These are phyloP conservation scores for Gossypium gossypioides DNA, from an alignment of 441 rosid genomes.

Conservation along the genomic window DNA sequence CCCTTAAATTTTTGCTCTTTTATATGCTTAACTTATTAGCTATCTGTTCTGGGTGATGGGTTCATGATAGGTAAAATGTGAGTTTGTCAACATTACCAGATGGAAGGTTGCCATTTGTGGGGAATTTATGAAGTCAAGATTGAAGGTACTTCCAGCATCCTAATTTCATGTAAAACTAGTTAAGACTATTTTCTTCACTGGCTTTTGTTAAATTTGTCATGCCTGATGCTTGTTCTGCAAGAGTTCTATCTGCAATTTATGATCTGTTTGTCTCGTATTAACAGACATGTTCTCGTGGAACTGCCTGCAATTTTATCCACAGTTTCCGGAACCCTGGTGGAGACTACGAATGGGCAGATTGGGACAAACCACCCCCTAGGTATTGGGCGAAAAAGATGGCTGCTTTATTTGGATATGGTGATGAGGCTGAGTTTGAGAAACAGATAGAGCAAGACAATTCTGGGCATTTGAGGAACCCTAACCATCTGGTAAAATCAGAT, in stretches of 20 bases:
- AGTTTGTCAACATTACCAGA: constrained; percentile 70
- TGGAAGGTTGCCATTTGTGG: constrained; percentile 98
- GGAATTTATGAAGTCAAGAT: constrained; percentile 82
- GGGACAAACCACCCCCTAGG: constrained; percentile 84
- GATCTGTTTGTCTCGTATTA: constrained; percentile 14
- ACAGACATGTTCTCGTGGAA: constrained; percentile 89
- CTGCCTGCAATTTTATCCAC: constrained; percentile 86
- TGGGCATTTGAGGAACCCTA: constrained; percentile 25
- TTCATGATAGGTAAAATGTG: constrained; percentile 59
- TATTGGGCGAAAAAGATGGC: constrained; percentile 76
- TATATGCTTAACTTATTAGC: not conserved
- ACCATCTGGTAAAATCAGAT: constrained; percentile 24
- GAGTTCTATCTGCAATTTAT: constrained; percentile 15
- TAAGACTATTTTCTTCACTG: not conserved
- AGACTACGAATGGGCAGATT: constrained; percentile 96
- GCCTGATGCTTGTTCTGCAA: not conserved
- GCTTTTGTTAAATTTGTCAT: not conserved
- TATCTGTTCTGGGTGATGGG: constrained; percentile 2
- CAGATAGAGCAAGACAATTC: constrained; percentile 27
- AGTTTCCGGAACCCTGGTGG: constrained; percentile 95
- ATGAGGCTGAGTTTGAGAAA: constrained; percentile 32
- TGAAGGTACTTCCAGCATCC: constrained; percentile 27
- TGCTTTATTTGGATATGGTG: constrained; percentile 66
- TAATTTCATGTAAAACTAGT: not conserved
- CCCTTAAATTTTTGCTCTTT: constrained; percentile 7